These are phyloP conservation scores for Pestalotiopsis fici DNA, from an alignment of 2,329 filamentous ascomycete species.

Conservation along the genomic window DNA sequence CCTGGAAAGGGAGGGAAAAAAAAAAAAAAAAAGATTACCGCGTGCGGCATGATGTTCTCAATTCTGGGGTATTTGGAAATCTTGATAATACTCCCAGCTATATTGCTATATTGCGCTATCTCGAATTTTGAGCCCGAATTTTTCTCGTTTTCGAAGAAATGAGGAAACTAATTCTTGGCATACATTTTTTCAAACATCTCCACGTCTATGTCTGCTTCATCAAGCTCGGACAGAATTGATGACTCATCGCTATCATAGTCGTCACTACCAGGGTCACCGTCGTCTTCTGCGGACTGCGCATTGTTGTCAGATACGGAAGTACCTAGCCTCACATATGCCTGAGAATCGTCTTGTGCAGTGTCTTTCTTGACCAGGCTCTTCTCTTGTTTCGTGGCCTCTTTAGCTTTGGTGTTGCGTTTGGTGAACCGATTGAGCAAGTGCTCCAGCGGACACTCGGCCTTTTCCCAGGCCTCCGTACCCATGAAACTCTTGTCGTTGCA, in stretches of 20 bases:
- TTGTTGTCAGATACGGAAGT: not conserved
- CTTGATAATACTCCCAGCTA: no score
- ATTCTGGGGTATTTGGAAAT: no score
- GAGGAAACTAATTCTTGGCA: not conserved
- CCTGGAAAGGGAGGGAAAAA: no score
- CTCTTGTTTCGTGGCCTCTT: conserved; percentile 5
- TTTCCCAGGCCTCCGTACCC: conserved; percentile 62
- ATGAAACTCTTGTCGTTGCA: conserved; percentile 55
- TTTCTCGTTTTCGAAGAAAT: no score
- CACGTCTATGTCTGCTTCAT: not conserved
- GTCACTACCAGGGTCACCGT: not conserved
- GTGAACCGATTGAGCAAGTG: conserved; percentile 38
- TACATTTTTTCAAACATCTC: not conserved
- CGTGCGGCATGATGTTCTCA: no score
- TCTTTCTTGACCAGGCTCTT: conserved; percentile 10
- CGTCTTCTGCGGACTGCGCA: not conserved
- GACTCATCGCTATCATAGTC: not conserved
- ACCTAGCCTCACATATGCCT: not conserved
- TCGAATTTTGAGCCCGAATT: no score
- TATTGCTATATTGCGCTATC: no score
- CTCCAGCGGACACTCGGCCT: conserved; percentile 45
- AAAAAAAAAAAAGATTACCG: no score
- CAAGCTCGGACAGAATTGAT: conserved; percentile 7
- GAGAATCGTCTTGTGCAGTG: not conserved
- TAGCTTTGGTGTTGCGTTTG: conserved; percentile 22